Conservation (phyloP, 208 protist genomes). For the Crithidia fasciculata region DNA sequence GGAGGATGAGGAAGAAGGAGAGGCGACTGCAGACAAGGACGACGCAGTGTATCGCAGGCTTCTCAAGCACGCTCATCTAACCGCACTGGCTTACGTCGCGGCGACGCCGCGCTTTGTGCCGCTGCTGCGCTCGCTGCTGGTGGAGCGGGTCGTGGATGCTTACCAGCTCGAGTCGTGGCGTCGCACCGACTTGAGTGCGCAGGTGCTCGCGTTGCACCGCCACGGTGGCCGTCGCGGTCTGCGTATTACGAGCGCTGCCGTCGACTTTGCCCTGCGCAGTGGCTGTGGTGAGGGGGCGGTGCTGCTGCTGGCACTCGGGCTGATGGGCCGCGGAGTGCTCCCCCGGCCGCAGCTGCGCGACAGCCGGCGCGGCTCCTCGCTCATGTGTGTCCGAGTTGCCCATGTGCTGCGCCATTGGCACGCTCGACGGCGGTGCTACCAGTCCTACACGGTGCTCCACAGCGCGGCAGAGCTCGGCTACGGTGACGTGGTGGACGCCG, state of each 20-base stretch:
- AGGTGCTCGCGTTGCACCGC: conserved; percentile 28
- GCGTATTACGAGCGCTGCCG: conserved; percentile 32
- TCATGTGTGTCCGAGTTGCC: conserved; percentile 13
- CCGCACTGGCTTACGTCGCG: conserved; percentile 62
- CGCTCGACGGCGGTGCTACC: conserved; percentile 2
- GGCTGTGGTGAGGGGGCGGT: conserved; percentile 58
- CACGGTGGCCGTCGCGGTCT: conserved; percentile 19
- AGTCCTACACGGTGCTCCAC: conserved; percentile 72
- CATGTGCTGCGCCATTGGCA: conserved; percentile 27
- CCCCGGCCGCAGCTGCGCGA: conserved; percentile 11
- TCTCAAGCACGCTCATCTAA: conserved; percentile 33
- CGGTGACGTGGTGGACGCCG: conserved; percentile 35
- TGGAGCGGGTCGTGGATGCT: conserved; percentile 30
- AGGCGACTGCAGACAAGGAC: neutral
- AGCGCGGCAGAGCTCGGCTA: conserved; percentile 64
- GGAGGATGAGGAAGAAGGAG: neutral
- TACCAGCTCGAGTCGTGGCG: conserved; percentile 31
- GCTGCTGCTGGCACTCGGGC: conserved; percentile 60
- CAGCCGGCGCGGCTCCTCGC: neutral
- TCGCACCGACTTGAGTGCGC: conserved; percentile 27
- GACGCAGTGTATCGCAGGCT: conserved; percentile 7
- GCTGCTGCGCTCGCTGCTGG: conserved; percentile 59
- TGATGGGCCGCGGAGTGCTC: conserved; percentile 39
- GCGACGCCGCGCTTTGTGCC: conserved; percentile 31
- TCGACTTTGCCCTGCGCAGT: conserved; percentile 63